phyloP scores from a whole-genome alignment of 345 rosid genomes.

The Populus euphratica region DNA sequence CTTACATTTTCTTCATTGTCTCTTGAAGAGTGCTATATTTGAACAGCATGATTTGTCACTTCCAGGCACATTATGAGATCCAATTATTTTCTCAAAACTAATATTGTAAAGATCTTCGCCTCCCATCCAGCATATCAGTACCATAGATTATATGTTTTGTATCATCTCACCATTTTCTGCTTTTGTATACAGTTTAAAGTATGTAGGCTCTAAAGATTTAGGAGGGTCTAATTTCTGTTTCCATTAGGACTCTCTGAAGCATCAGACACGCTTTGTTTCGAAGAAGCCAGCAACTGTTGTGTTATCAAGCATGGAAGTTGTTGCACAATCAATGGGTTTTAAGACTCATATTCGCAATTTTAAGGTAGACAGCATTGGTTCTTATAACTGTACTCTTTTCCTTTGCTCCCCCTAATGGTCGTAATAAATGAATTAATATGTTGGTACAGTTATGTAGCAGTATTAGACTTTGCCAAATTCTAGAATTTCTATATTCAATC shows the following conservation, averaged over 20 bases:
- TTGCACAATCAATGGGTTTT: conserved; percentile 96
- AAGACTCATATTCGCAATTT: conserved; percentile 94
- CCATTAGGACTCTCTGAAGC: conserved; percentile 68
- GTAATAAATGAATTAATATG: too few species aligned
- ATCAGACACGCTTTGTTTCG: conserved; percentile 82
- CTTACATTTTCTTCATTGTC: conserved; percentile 6
- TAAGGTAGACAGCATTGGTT: conserved; percentile 47
- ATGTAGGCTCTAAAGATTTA: neutral
- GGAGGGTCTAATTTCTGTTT: neutral
- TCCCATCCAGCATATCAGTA: neutral
- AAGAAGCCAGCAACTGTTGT: conserved; percentile 82
- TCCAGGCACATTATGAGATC: neutral
- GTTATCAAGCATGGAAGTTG: conserved; percentile 95
- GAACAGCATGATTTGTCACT: neutral
- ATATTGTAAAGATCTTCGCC: neutral
- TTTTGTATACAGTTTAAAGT: neutral
- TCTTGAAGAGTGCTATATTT: neutral
- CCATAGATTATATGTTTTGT: neutral
- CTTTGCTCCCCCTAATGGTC: neutral
- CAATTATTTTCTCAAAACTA: neutral
- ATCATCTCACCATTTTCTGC: neutral
- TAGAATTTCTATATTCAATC: neutral
- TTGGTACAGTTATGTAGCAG: too few species aligned
- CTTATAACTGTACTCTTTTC: neutral
- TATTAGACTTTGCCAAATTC: neutral